Base-by-base conservation (phyloP, 2,329 filamentous ascomycete genomes). In the Lasiodiplodia sp. region DNA sequence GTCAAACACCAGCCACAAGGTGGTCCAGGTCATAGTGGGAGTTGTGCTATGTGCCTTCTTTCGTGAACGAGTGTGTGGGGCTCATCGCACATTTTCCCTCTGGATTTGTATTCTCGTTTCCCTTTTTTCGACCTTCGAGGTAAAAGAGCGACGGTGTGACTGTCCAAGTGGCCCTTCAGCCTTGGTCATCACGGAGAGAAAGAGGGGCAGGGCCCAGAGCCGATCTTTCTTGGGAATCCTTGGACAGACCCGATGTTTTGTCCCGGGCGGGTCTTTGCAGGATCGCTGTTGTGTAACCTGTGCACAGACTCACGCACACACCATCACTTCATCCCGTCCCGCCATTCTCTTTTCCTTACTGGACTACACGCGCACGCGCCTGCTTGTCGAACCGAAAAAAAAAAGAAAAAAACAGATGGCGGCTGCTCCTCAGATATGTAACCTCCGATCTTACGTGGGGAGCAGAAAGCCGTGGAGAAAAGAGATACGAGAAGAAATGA, bases 41-140 rank as follows among this genome's bases (percentile, higher is more conserved):
- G 44, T 47, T n/a, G 44, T 47, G 44, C 44, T 47, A 47, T 47
- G 40, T 47, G 40, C 40, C 40, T n/a, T 47, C 40, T 47, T 47
- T 47, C n/a, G 44, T 47, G 44, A 47, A 47, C 3, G 40, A 47
- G 3, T 21, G 44, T 21, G 44, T 47, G 44, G 44, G 44, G 18
- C 44, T 10, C n/a, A 18, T 47, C 40, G 40, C 40, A 44, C 40
- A 18, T 44, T 44, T 18, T 18, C 21, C 18, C 44, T n/a, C n/a
- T 47, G 44, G 6, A 21, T 47, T 21, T 21, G 44, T 44, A 4
- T 11, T 47, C 21, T 47, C 44, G n/a, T 47, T 21, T 47, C 14
- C 18, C 44, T 47, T 18, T 47, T 7, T 21, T 8, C 5, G 7
- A 21, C 44, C 44, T n/a, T 21, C n/a, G 21, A 8, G n/a, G 44